A percentile compares a stretch with the other conserved stretches of the same genome.
Evolutionary conservation across 2,329 filamentous ascomycete genomes (phyloP).

Genomic region (Conoideocrella luteorostrata): DNA sequence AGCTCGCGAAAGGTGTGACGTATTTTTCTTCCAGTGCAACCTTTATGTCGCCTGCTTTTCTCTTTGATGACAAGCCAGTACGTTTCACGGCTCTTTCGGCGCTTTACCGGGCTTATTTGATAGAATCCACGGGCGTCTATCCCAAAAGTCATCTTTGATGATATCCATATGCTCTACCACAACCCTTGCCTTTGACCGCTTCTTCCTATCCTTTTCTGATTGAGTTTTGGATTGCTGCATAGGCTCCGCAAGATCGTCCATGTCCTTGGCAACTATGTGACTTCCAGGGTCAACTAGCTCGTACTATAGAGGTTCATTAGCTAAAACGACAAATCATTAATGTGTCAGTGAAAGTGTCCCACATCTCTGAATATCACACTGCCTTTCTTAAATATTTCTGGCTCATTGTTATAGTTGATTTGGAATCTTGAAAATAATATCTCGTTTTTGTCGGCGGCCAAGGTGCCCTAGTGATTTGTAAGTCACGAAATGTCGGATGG

Average conservation of each 20-base stretch:
- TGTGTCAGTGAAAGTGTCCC: slow-evolving; percentile 19
- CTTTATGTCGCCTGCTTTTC: no score
- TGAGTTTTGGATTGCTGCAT: slow-evolving; percentile 68
- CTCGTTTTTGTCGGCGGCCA: slow-evolving; percentile 89
- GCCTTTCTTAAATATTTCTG: slow-evolving; percentile 87
- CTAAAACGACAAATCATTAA: background rate
- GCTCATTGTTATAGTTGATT: slow-evolving; percentile 97
- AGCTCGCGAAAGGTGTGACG: no score
- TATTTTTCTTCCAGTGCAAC: no score
- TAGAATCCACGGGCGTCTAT: slow-evolving; percentile 74
- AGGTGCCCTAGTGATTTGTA: slow-evolving; percentile 56
- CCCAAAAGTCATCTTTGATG: slow-evolving; percentile 94
- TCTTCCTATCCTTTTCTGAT: slow-evolving; percentile 74
- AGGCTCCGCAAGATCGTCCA: slow-evolving; percentile 46
- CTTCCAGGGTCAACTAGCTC: slow-evolving; percentile 57
- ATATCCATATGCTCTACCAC: slow-evolving; percentile 84
- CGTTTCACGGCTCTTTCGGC: slow-evolving; percentile 48
- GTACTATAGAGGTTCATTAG: slow-evolving; percentile 47
- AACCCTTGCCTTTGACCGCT: slow-evolving; percentile 71
- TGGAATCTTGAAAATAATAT: slow-evolving; percentile 83
- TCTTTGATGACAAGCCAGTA: no score
- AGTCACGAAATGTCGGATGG: slow-evolving; percentile 8
- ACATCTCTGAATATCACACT: slow-evolving; percentile 83
- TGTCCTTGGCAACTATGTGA: slow-evolving; percentile 39
- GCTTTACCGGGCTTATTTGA: slow-evolving; percentile 67